Evolutionary conservation across 805 yeast species (phyloP), one percentile per base, ranked within the genome.

Genomic region (Millerago galiae): DNA sequence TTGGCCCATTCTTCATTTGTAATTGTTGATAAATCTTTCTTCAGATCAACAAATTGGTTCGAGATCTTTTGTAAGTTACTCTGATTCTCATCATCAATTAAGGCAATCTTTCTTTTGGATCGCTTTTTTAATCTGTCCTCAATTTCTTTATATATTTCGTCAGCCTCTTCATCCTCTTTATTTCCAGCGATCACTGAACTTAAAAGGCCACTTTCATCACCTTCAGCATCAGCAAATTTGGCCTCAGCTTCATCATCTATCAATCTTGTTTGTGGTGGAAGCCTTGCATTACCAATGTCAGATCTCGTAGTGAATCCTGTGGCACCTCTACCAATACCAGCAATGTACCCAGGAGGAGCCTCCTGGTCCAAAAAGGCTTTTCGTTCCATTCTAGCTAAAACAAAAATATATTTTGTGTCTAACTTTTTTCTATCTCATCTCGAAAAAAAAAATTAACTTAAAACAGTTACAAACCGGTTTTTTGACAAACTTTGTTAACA

Each of bases 301-400:
- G 93, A 87, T 45, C 88, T 74, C 0, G 96, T 88, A 0, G 90
- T 79, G 61, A 93, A 90, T 5, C 97, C 98, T 2, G 86, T 76
- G 2, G 97, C 98, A 24, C 99, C 99, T 57, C 99, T 71, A 0
- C 97, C 98, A 8, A 89, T 63, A 21, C 99, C 99, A 3, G 98
- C 83, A 33, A 89, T 75, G 58, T 91, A 91, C 6, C 95, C 95
- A 2, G 83, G 75, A 0, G 99, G 99, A 1, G 98, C 83, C 47
- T 79, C 79, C 65, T 84, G 87, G 55, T 83, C 88, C 37, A 91
- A 67, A 62, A 93, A 93, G 5, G 77, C 66, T 46, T 72, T 74
- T 43, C 78, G 59, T 26, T 75, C 76, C 81, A 72, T 72, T 21
- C 24, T 5, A 21, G 24, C 24, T 21, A 7, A 21, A 21, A 7